Conservation (phyloP, 352 stramenopile species). For the Blastocystis sp. region DNA sequence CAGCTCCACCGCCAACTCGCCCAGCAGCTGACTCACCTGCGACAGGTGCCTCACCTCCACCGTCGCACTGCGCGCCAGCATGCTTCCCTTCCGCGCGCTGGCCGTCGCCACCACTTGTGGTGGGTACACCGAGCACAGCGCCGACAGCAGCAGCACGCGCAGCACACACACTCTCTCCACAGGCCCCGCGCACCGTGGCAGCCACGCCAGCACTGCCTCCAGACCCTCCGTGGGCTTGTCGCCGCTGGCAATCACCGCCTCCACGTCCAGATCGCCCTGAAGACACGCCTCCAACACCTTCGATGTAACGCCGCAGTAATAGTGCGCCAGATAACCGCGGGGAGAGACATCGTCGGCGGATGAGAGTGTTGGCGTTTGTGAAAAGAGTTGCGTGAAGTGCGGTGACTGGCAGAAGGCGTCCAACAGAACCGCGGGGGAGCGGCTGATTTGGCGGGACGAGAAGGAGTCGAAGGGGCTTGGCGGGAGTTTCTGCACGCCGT, state of each 20-base stretch:
- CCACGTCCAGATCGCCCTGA: not conserved
- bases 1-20: not conserved
- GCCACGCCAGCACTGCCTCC: not conserved
- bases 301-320: not conserved
- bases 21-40: not conserved
- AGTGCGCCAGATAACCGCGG: not conserved
- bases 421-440: not conserved
- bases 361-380: not conserved
- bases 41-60: slow-evolving; percentile 16
- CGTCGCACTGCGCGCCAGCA: not conserved
- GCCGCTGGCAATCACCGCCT: not conserved
- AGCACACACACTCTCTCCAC: not conserved
- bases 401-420: not conserved
- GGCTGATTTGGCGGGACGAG: not conserved
- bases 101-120: not conserved
- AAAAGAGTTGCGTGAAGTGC: not conserved
- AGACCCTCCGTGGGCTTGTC: not conserved
- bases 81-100: not conserved
- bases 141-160: not conserved
- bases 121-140: slow-evolving; percentile 29
- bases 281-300: not conserved
- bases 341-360: not conserved
- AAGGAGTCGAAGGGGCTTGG: not conserved
- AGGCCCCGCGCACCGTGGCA: not conserved
- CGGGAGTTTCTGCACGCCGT: not conserved